These are phyloP conservation scores for Melastoma malabathricum DNA, from an alignment of 345 rosid genomes.

Conservation along the genomic window DNA sequence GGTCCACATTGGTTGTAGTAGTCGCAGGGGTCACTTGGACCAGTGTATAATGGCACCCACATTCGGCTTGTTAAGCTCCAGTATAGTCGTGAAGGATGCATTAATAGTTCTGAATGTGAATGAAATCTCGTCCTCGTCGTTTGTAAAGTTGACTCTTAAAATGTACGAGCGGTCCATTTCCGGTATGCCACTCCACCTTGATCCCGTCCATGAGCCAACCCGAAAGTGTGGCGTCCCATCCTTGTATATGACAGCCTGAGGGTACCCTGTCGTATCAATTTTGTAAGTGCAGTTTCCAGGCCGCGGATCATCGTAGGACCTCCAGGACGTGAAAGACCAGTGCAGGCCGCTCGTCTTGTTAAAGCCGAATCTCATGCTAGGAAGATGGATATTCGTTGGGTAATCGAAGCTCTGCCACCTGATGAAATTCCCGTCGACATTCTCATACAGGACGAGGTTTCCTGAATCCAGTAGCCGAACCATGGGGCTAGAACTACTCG, in stretches of 20 bases:
- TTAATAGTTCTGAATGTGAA: slow-evolving; percentile 6
- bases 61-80: slow-evolving; percentile 24
- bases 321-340: slow-evolving; percentile 38
- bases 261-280: slow-evolving; percentile 29
- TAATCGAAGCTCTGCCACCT: slow-evolving; percentile 66
- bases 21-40: slow-evolving; percentile 53
- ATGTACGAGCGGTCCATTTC: slow-evolving; percentile 8
- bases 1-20: slow-evolving; percentile 34
- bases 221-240: slow-evolving; percentile 28
- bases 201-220: slow-evolving; percentile 17
- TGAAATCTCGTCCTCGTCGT: slow-evolving; percentile 19
- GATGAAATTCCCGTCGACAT: slow-evolving; percentile 9
- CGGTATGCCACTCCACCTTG: too few relatives aligned
- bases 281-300: slow-evolving; percentile 26
- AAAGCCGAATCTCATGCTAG: slow-evolving; percentile 55
- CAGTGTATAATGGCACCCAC: slow-evolving; percentile 30
- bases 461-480: slow-evolving; percentile 52
- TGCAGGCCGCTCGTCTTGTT: slow-evolving; percentile 19
- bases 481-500: slow-evolving; percentile 7
- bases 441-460: slow-evolving; percentile 36
- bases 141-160: slow-evolving; percentile 16
- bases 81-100: slow-evolving; percentile 21
- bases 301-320: slow-evolving; percentile 33
- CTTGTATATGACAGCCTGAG: slow-evolving; percentile 35
- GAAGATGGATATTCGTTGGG: slow-evolving; percentile 49